A percentile compares a stretch with the other conserved stretches of the same genome.
Conservation (phyloP, 192 early-diverging fungal genomes). For the Coemansia sp. region DNA sequence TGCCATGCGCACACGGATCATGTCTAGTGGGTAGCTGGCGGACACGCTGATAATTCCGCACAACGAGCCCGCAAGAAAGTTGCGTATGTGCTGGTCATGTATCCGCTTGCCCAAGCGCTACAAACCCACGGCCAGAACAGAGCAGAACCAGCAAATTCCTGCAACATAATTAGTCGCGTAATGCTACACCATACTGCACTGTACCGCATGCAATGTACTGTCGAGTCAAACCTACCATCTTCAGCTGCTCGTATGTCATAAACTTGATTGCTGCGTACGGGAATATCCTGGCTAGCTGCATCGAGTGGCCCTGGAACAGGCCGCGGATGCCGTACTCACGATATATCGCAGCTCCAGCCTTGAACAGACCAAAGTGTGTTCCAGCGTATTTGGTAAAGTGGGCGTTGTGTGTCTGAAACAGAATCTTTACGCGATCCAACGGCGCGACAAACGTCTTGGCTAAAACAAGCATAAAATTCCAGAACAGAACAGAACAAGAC, state of each 20-base stretch:
- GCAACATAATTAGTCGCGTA: not conserved
- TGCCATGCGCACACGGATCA: constrained; percentile 91
- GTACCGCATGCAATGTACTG: not conserved
- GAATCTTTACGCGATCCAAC: constrained; percentile 81
- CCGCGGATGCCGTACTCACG: constrained; percentile 68
- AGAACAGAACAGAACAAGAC: not conserved
- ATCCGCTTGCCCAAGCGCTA: constrained; percentile 60
- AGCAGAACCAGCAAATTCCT: not conserved
- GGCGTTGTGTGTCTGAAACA: constrained; percentile 79
- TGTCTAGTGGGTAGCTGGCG: constrained; percentile 90
- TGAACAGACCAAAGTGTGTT: constrained; percentile 69
- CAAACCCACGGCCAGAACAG: no score
- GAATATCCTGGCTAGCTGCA: constrained; percentile 90
- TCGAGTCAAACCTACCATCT: constrained; percentile 26
- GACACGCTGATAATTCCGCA: constrained; percentile 85
- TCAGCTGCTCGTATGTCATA: constrained; percentile 92
- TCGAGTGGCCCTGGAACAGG: constrained; percentile 93
- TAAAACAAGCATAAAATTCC: constrained; percentile 15
- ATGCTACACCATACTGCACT: not conserved
- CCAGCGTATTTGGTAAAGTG: constrained; percentile 60
- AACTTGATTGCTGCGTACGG: constrained; percentile 98
- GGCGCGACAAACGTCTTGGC: constrained; percentile 80
- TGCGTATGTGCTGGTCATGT: constrained; percentile 64
- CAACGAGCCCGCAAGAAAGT: constrained; percentile 80
- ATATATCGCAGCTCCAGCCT: constrained; percentile 75